Evolutionary conservation across 2,329 filamentous ascomycete species (phyloP).

Genomic region (Hypoxylon sp.): DNA sequence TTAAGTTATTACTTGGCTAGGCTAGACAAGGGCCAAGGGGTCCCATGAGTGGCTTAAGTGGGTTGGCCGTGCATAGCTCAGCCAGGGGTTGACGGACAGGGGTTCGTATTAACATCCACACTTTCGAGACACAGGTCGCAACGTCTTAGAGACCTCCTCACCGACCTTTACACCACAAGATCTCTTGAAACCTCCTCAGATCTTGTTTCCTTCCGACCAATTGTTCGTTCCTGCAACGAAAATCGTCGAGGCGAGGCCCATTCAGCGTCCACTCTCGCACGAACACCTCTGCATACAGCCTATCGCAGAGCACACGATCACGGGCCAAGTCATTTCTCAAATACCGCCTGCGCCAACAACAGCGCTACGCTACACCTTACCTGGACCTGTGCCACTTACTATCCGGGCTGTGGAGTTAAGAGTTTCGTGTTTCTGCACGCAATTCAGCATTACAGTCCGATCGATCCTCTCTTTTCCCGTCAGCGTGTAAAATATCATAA

Average conservation of each 20-base stretch:
- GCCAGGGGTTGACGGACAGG: conserved; percentile 48
- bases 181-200: conserved; percentile 47
- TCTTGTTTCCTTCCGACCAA: conserved; percentile 51
- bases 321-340: conserved; percentile 23
- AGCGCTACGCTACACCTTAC: conserved; percentile 29
- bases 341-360: conserved; percentile 33
- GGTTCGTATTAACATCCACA: conserved; percentile 50
- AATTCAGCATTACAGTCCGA: conserved; percentile 26
- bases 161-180: conserved; percentile 51
- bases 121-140: conserved; percentile 60
- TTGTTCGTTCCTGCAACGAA: conserved; percentile 32
- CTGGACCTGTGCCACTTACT: conserved; percentile 28
- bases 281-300: conserved; percentile 31
- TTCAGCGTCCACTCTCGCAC: conserved; percentile 33
- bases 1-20: conserved; percentile 46
- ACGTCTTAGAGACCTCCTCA: conserved; percentile 55
- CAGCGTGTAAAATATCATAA: conserved; percentile 8
- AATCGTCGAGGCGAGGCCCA: conserved; percentile 39
- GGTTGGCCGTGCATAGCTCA: conserved; percentile 47
- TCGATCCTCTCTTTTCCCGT: conserved; percentile 21
- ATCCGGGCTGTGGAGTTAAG: conserved; percentile 36
- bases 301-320: conserved; percentile 37
- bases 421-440: conserved; percentile 36
- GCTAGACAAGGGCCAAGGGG: conserved; percentile 42
- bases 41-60: conserved; percentile 40